A percentile compares a stretch with the other conserved stretches of the same genome.
These are phyloP conservation scores for Tulasnella calospora DNA, from an alignment of 768 basidiomycete genomes.

Conservation along the genomic window DNA sequence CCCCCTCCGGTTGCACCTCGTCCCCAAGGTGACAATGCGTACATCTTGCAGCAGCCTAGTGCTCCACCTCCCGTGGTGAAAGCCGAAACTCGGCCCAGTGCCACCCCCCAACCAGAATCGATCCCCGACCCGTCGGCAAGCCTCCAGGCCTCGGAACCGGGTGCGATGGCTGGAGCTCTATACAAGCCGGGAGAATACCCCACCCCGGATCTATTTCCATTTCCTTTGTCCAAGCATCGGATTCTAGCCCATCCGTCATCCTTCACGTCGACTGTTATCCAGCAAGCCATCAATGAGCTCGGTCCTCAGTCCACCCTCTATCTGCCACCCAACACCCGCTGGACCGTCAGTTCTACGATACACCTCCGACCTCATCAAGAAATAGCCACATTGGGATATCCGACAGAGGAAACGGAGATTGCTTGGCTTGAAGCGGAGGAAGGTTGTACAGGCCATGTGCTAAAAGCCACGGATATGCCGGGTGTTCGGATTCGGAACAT, in stretches of 20 bases:
- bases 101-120: background rate
- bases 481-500: slow-evolving; percentile 31
- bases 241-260: background rate
- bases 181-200: slow-evolving; percentile 27
- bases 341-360: slow-evolving; percentile 29
- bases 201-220: slow-evolving; percentile 26
- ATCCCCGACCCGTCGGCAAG: background rate
- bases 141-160: too few relatives aligned
- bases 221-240: slow-evolving; percentile 22
- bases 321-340: slow-evolving; percentile 29
- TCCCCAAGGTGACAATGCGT: background rate
- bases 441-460: slow-evolving; percentile 27
- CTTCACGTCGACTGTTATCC: slow-evolving; percentile 28
- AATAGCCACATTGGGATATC: slow-evolving; percentile 32
- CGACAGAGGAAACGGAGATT: slow-evolving; percentile 29
- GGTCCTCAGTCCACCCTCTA: slow-evolving; percentile 31
- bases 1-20: background rate
- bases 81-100: background rate
- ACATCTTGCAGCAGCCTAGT: background rate
- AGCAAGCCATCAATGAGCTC: slow-evolving; percentile 30
- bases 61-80: background rate
- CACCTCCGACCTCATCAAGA: slow-evolving; percentile 30
- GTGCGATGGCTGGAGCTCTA: slow-evolving; percentile 10
- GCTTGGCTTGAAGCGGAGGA: slow-evolving; percentile 30
- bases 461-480: slow-evolving; percentile 24